Evolutionary conservation across 305 asterid genomes (phyloP).

Genomic region (Fraxinus albicans): DNA sequence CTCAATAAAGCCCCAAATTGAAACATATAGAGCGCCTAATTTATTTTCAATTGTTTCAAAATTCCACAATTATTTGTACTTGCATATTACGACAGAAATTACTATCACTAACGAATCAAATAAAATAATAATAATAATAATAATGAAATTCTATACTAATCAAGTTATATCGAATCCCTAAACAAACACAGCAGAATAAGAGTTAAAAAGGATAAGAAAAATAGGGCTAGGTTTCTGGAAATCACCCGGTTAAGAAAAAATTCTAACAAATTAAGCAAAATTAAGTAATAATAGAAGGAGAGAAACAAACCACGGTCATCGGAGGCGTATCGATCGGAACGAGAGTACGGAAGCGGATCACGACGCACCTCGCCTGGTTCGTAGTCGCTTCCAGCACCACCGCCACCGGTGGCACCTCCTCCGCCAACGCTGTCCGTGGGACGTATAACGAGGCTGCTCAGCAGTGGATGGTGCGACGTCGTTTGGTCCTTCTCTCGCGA

Average conservation of each 20-base stretch:
- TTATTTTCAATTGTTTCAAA: background rate
- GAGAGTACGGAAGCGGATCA: conserved; percentile 64
- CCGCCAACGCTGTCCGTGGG: conserved; percentile 58
- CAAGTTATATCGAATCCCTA: background rate
- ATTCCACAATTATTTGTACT: background rate
- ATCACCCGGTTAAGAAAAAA: conserved; percentile 4
- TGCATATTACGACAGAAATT: conserved; percentile 3
- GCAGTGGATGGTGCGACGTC: conserved; percentile 60
- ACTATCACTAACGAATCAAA: background rate
- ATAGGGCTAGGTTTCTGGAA: conserved; percentile 18
- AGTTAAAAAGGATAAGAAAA: background rate
- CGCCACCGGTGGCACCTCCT: conserved; percentile 31
- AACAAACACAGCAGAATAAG: background rate
- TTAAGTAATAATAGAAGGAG: background rate
- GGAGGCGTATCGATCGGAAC: conserved; percentile 49
- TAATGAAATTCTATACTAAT: background rate
- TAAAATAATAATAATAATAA: background rate
- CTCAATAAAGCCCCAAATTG: conserved; percentile 4
- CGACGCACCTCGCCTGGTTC: conserved; percentile 98
- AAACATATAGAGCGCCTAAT: background rate
- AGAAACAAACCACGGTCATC: conserved; percentile 59
- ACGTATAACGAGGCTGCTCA: conserved; percentile 88
- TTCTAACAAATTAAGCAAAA: background rate
- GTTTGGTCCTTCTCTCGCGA: conserved; percentile 63
- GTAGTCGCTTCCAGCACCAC: conserved; percentile 61